A percentile compares a stretch with the other conserved stretches of the same genome.
These are phyloP conservation scores for Plasmodium reichenowi DNA, from an alignment of 169 alveolate genomes.

Conservation along the genomic window DNA sequence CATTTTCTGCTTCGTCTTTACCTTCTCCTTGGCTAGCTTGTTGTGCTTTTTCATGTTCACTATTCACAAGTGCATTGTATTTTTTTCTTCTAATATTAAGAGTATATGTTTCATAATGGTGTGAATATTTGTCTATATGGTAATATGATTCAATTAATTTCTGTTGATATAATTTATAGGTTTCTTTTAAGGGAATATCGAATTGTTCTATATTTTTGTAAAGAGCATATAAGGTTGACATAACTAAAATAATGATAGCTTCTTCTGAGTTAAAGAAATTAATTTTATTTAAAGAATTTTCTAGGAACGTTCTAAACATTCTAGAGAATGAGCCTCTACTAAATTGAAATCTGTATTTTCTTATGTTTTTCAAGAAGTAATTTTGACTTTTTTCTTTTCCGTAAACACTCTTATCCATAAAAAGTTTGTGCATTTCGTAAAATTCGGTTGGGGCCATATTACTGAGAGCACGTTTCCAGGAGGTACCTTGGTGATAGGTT, in stretches of 20 bases:
- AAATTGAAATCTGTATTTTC: constrained; percentile 46
- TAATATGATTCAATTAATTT: constrained; percentile 64
- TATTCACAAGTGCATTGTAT: neutral
- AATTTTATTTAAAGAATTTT: constrained; percentile 27
- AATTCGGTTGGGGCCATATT: constrained; percentile 66
- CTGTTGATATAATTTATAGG: constrained; percentile 59
- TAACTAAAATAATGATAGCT: constrained; percentile 17
- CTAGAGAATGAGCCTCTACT: constrained; percentile 18
- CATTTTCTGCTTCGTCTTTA: neutral
- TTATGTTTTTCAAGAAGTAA: constrained; percentile 21
- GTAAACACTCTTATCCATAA: constrained; percentile 17
- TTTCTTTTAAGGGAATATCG: constrained; percentile 35
- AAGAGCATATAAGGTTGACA: constrained; percentile 60
- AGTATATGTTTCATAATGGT: constrained; percentile 40
- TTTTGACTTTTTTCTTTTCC: constrained; percentile 21
- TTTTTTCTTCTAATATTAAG: constrained; percentile 20
- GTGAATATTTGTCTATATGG: constrained; percentile 15
- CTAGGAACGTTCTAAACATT: constrained; percentile 58
- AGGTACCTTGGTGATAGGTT: constrained; percentile 14
- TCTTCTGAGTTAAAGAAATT: constrained; percentile 60
- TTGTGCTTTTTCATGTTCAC: neutral
- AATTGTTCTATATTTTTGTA: constrained; percentile 51
- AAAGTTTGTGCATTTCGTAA: constrained; percentile 18
- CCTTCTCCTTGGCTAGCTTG: neutral
- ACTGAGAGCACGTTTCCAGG: constrained; percentile 64